Base-by-base conservation (phyloP, 1,284 basidiomycete species). In the Papiliotrema fonsecae region DNA sequence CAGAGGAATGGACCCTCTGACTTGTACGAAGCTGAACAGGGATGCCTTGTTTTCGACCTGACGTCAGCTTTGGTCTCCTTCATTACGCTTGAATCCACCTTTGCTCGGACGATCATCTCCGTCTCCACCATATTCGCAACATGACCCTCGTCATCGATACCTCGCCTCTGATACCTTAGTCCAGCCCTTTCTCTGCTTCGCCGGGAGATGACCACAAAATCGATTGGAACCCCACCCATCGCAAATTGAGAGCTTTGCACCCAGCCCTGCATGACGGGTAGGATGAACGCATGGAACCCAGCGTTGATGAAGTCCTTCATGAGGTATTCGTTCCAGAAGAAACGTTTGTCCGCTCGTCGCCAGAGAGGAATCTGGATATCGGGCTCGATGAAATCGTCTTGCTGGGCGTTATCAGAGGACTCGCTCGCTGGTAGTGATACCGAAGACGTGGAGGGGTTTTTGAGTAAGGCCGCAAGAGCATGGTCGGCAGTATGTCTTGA, bases 261-360 rank as follows among this genome's bases (percentile, higher is more conserved):
- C 73, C 85, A 92, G 3, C 90, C 91, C 75, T 96, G 90, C 81
- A 91, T 86, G 44, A 94, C 78, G 0, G 89, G 89, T 2, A 93
- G 75, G 42, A 93, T 80, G 62, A 86, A 93, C 2, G 83, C 77
- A 69, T 93, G 87, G 11, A 89, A 74, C 1, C 76, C 75, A 7
- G 54, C 54, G 27, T 69, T 65, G 50, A 71, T 62, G 49, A 74
- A 68, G 44, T 70, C 67, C 45, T 66, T 61, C 42, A 67, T 40
- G 27, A 72, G 51, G 45, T 51, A 72, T 61, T 77, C 75, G 64
- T 79, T 80, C 72, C 77, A 79, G 66, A 76, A 79, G 64, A 79
- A 79, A 0, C 77, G 64, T 3, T 68, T 60, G 50, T 79, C 77
- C 5, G 72, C 75, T 4, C 76, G 51, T 10, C 77, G 61, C 77